Evolutionary conservation across 169 alveolate genomes (phyloP), one percentile per base, ranked within the genome.

Genomic region (Cryptosporidium andersoni): DNA sequence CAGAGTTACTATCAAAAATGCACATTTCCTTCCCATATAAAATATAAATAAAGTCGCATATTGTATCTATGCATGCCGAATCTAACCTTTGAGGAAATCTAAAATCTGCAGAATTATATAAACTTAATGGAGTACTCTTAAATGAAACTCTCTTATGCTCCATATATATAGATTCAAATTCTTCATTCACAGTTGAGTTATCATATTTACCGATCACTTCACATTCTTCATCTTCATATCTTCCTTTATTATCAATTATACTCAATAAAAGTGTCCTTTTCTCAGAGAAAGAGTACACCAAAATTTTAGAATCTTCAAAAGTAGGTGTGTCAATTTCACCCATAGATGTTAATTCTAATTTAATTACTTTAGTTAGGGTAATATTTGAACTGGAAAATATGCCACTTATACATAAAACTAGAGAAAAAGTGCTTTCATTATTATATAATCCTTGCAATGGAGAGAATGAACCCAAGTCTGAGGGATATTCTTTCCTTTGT

Each of bases 261-360:
- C 51, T 58, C 40, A 74, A 14, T 42, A 74, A 56, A 16, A 58
- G 25, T 48, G 74, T 58, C 8, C 60, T 74, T 64, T 49, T 58
- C 63, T 74, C 85, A 9, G 49, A 60, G 34, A 39, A 74, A 1
- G 85, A 74, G 34, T 74, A 68, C 5, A 74, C 49, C 47, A 74
- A 43, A 36, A 74, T 56, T 34, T 74, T 66, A 51, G 60, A 74
- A 42, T 74, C 60, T 34, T 60, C 68, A 45, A 58, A 74, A 34
- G 42, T 74, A 8, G 85, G 85, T 11, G 85, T 74, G 34, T 51
- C 85, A 39, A 74, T 58, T n/a, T 74, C 85, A 2, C 85, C 85
- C 11, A 74, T 48, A 43, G 48, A n/a, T n/a, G 40, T 74, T 37
- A 74, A 34, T 58, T 74, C 85, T 43, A 74, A 74, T n/a, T 58